A percentile compares a stretch with the other conserved stretches of the same genome.
phyloP scores from a whole-genome alignment of 805 yeast species.

The Suhomyces sp. region DNA sequence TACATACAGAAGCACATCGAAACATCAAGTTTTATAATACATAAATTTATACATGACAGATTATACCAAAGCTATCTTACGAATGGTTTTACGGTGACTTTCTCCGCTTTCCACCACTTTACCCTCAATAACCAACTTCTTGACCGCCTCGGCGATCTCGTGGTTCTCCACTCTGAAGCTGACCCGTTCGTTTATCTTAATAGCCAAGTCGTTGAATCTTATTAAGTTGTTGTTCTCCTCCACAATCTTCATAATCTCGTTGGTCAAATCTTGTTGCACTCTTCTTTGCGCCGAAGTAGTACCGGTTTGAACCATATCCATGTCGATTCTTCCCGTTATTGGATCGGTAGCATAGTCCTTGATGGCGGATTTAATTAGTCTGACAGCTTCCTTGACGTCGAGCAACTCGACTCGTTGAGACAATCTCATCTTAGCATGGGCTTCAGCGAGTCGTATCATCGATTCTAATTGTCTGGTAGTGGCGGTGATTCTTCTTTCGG shows the following conservation, averaged over 20 bases:
- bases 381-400: slow-evolving; percentile 91
- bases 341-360: slow-evolving; percentile 99
- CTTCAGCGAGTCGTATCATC: slow-evolving; percentile 92
- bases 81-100: slow-evolving; percentile 62
- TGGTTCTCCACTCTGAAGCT: slow-evolving; percentile 63
- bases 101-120: slow-evolving; percentile 68
- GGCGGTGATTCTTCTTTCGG: slow-evolving; percentile 93
- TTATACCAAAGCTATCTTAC: slow-evolving; percentile 19
- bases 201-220: slow-evolving; percentile 56
- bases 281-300: slow-evolving; percentile 84
- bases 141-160: slow-evolving; percentile 66
- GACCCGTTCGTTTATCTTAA: slow-evolving; percentile 63
- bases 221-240: slow-evolving; percentile 48
- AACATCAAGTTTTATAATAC: slow-evolving; percentile 8
- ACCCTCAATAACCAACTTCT: slow-evolving; percentile 69
- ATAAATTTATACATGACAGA: not conserved
- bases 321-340: slow-evolving; percentile 91
- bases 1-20: not conserved
- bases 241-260: slow-evolving; percentile 55
- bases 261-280: slow-evolving; percentile 66
- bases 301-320: slow-evolving; percentile 97
- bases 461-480: slow-evolving; percentile 96
- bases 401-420: slow-evolving; percentile 64
- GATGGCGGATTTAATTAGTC: slow-evolving; percentile 88
- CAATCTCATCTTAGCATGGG: slow-evolving; percentile 95